Conservation (phyloP, 148 eudicot genomes). For the Rhododendron griersonianum region DNA sequence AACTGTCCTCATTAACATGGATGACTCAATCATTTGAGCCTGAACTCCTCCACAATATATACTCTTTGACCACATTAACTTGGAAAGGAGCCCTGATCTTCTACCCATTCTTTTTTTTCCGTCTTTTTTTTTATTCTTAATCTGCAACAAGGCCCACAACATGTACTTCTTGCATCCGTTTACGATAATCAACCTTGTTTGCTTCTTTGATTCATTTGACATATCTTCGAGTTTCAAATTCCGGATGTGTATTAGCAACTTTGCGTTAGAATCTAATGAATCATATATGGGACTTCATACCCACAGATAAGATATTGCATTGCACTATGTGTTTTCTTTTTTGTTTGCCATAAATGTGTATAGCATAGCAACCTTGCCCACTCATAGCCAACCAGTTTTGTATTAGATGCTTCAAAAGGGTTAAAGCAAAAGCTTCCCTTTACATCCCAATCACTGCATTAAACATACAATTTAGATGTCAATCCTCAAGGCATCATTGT, state of each 20-base stretch:
- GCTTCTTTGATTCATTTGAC: neutral
- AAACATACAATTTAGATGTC: neutral
- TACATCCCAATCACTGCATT: neutral
- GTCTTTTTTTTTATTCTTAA: too few species aligned
- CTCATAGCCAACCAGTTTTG: neutral
- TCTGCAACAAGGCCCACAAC: too few species aligned
- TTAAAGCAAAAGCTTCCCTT: neutral
- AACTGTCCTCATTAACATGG: neutral
- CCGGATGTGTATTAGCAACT: neutral
- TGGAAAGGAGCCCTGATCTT: neutral
- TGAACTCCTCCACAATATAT: neutral
- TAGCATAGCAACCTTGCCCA: too few species aligned
- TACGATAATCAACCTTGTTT: neutral
- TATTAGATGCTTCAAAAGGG: neutral
- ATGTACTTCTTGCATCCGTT: neutral
- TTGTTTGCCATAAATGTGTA: too few species aligned
- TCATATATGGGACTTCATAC: too few species aligned
- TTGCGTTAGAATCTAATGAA: neutral
- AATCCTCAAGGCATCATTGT: neutral
- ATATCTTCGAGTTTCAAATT: neutral
- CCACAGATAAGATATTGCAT: neutral
- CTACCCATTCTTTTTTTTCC: neutral
- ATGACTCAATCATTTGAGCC: neutral
- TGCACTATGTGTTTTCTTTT: neutral
- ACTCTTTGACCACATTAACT: neutral